Evolutionary conservation across 805 yeast species (phyloP).

Genomic region (Zygoascus ofunaensis): DNA sequence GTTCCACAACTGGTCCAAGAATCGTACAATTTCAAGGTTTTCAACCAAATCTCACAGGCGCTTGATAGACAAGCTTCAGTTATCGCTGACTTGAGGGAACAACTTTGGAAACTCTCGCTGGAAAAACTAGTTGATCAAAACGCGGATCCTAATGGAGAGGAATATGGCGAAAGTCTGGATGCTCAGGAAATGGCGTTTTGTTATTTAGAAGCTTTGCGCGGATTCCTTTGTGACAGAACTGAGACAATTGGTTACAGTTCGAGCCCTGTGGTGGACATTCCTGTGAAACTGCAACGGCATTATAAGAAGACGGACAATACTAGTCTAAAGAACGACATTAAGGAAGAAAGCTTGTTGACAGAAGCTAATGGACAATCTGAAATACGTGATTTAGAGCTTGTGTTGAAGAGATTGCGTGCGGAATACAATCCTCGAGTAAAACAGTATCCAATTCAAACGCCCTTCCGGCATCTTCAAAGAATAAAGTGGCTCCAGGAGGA

Average conservation of each 20-base stretch:
- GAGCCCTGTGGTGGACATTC: constrained; percentile 1
- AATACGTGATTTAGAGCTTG: too few relatives aligned
- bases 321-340: too few relatives aligned
- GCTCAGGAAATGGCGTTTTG: constrained; percentile 57
- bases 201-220: constrained; percentile 28
- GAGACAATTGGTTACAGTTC: constrained; percentile 32
- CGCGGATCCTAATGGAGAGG: constrained; percentile 56
- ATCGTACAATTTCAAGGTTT: too few relatives aligned
- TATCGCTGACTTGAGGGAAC: constrained; percentile 44
- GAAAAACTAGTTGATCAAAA: constrained; percentile 45
- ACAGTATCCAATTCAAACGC: constrained; percentile 7
- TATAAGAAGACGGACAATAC: not conserved
- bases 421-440: constrained; percentile 17
- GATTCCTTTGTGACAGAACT: constrained; percentile 32
- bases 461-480: too few relatives aligned
- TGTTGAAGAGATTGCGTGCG: constrained; percentile 16
- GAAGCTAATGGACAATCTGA: not conserved
- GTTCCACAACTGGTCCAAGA: not conserved
- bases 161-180: constrained; percentile 63
- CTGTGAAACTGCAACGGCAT: constrained; percentile 1
- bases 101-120: constrained; percentile 36
- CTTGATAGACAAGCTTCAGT: constrained; percentile 44
- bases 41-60: constrained; percentile 15
- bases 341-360: not conserved
- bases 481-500: not conserved